Percentiles rank a stretch among this genome's conserved stretches.
Evolutionary conservation across 192 early-diverging fungal species (phyloP).

Genomic region (Bifiguratus adelaidae): DNA sequence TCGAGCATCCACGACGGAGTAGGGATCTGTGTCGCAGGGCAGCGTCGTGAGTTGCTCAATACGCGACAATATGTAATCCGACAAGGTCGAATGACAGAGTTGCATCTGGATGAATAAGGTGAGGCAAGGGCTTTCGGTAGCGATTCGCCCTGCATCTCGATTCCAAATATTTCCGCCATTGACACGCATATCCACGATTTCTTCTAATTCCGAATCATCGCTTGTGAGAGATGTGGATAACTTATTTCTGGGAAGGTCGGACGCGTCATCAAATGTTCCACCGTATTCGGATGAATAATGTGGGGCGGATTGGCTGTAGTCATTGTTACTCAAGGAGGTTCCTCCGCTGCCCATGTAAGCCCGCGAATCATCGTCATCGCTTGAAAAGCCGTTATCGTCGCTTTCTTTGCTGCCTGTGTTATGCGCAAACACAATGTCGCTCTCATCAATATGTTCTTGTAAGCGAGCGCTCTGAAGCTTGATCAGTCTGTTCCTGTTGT

Average conservation of each 20-base stretch:
- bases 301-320: too few species aligned
- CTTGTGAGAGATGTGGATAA: too few species aligned
- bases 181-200: too few species aligned
- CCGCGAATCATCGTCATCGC: slow-evolving; percentile 3
- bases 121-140: too few species aligned
- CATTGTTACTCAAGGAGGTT: too few species aligned
- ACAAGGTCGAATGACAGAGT: slow-evolving; percentile 60
- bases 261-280: too few species aligned
- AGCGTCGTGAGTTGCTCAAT: slow-evolving; percentile 4
- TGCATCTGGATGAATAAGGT: slow-evolving; percentile 88
- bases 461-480: background rate
- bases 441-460: background rate
- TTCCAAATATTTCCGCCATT: too few species aligned
- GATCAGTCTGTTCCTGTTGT: background rate
- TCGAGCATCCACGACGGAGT: slow-evolving; percentile 39
- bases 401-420: slow-evolving; percentile 1
- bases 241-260: too few species aligned
- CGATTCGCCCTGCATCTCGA: too few species aligned
- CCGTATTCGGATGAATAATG: too few species aligned
- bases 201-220: too few species aligned
- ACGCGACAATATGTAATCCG: slow-evolving; percentile 44
- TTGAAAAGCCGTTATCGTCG: slow-evolving; percentile 13
- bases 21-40: slow-evolving; percentile 6
- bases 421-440: background rate
- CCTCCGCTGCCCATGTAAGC: too few species aligned